Base-by-base conservation (phyloP, 176 grass and related monocot species). In the Oryza glaberrima region DNA sequence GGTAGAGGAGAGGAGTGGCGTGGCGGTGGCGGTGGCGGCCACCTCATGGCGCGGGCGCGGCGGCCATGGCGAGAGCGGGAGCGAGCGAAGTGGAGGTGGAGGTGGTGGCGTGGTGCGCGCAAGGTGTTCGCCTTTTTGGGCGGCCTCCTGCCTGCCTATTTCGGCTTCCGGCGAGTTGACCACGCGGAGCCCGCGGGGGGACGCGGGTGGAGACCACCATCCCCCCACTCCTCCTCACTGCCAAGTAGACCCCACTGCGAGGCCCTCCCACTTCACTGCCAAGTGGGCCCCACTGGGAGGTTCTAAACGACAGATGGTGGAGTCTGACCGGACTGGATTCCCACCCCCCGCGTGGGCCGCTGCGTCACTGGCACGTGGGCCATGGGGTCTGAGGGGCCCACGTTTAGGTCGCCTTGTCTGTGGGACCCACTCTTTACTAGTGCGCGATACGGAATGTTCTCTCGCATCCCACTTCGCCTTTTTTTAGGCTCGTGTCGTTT, bases 91-190 rank as follows among this genome's bases (percentile, higher is more conserved):
- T 11, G 80, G 85, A 35, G 74, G 82, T 35, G 34, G 34, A 30
- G 28, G 28, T 30, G 28, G 34, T 4, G 34, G 4, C 3, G 34
- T 81, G 78, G 73, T 86, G 82, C 66, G 72, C 67, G 67, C 45
- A 72, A 81, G 73, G 72, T 78, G 68, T 11, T 86, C 67, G 83
- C 44, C 20, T 45, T 77, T 90, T 67, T 60, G 73, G 73, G 78
- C 71, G 72, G n/a, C 71, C 77, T 56, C 60, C 61, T 73, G 46
- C 47, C 49, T 79, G 51, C 77, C 77, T 44, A 86, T 86, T 90
- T 86, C 56, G 73, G 78, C 83, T 67, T 22, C 26, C 19, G 65
- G 34, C 82, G 65, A 82, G 83, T 82, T 90, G 88, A 90, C 88
- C 83, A 82, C 78, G 83, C 9, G 76, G 81, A 61, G 44, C 44